Base-by-base conservation (phyloP, 2,329 filamentous ascomycete genomes). In the Stylonectria norvegica region DNA sequence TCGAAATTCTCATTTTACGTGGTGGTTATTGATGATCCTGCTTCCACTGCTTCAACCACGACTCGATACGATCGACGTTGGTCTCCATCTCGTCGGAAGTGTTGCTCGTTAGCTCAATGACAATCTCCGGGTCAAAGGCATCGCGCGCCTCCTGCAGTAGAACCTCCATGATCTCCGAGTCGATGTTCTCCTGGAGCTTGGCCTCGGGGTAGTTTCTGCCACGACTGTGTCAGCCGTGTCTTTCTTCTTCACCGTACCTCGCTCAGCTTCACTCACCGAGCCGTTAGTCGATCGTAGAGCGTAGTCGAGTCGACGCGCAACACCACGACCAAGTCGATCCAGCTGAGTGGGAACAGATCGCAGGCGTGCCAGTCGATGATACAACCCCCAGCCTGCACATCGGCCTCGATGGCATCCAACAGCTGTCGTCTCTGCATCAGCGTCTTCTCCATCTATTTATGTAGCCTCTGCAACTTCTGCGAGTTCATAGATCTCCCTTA, bases 321-420 rank as follows among this genome's bases (percentile, higher is more conserved):
- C 40, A 98, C 93, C 5, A 97, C 86, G 1, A 98, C 90, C 3
- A 98, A 77, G 63, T 98, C 93, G 59, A 98, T 85, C 88, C 90
- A 94, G 59, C 85, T 85, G 61, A 86, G 83, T 2, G 93, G 93
- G 60, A 97, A 97, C 16, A 97, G 69, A 58, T 97, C 93, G 69
- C 91, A 97, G 2, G 90, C 91, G 67, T 98, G 93, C 91, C 93
- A 98, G 69, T 98, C 93, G 59, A 98, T 86, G 54, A 98, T 81
- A 64, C 81, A 87, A 15, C 93, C 93, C 42, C 91, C 91, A 15
- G 77, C 68, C 48, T 83, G 77, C 27, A 87, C 76, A 46, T 93
- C 84, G 41, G 86, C 78, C 68, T 97, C 93, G 42, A 98, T 85
- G 34, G 86, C 80, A 62, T 98, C 93, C 16, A 98, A 76, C 20